phyloP scores from a whole-genome alignment of 1,284 basidiomycete species.

The Fomitiporia mediterranea region DNA sequence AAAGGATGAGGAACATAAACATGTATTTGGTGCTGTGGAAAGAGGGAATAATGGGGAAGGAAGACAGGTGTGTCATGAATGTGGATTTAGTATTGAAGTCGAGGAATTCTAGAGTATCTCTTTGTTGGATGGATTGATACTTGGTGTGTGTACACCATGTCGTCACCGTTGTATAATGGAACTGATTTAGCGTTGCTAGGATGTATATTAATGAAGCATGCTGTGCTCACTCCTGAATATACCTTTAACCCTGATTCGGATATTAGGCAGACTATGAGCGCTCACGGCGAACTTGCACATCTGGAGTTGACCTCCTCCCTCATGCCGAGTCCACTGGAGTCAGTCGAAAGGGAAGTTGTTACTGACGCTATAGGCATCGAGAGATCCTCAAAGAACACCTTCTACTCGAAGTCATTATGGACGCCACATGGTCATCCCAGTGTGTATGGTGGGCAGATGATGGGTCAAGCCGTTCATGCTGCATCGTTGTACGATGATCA shows the following conservation, averaged over 20 bases:
- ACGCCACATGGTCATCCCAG: slow-evolving; percentile 63
- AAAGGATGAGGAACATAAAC: slow-evolving; percentile 83
- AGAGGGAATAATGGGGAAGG: slow-evolving; percentile 47
- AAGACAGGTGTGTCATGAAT: slow-evolving; percentile 76
- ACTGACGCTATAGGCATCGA: slow-evolving; percentile 73
- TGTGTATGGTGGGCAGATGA: slow-evolving; percentile 88
- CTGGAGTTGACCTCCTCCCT: not conserved
- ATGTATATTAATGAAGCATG: not conserved
- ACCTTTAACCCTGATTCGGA: not conserved
- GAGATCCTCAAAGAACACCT: slow-evolving; percentile 69
- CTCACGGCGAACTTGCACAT: not conserved
- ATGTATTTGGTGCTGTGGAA: slow-evolving; percentile 68
- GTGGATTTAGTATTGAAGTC: slow-evolving; percentile 84
- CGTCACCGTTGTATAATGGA: not conserved
- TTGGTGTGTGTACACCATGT: not conserved
- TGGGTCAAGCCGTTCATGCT: slow-evolving; percentile 79
- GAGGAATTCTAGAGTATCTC: slow-evolving; percentile 57
- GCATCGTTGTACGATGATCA: slow-evolving; percentile 70
- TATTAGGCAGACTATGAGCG: not conserved
- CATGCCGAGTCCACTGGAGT: not conserved
- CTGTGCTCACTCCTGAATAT: not conserved
- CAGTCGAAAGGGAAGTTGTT: slow-evolving; percentile 41
- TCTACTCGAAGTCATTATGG: slow-evolving; percentile 70
- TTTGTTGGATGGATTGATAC: not conserved
- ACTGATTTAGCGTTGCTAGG: not conserved